These are phyloP conservation scores for Coniochaeta pulveracea DNA, from an alignment of 2,329 filamentous ascomycete genomes.

Conservation along the genomic window DNA sequence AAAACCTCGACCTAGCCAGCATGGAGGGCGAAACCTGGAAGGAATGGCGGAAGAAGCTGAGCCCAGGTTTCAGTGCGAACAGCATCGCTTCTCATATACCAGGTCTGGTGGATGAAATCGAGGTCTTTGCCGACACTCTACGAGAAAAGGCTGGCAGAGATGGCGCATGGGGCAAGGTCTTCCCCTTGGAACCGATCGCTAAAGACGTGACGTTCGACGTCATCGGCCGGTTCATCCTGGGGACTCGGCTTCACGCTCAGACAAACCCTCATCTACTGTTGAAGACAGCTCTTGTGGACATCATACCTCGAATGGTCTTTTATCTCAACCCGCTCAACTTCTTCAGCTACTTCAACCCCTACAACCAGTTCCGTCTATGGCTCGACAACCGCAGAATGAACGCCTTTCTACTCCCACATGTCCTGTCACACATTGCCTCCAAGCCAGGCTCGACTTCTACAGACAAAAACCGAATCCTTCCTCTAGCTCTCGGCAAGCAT, in stretches of 20 bases:
- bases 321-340: conserved; percentile 4
- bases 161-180: conserved; percentile 19
- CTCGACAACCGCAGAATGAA: conserved; percentile 1
- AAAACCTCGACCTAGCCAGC: conserved; percentile 18
- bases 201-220: conserved; percentile 28
- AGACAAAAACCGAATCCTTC: no score
- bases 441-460: no score
- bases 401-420: background rate
- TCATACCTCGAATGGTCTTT: background rate
- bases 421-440: no score
- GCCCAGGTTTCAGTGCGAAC: conserved; percentile 23
- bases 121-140: conserved; percentile 21
- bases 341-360: background rate
- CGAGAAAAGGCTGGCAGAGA: conserved; percentile 14
- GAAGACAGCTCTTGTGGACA: background rate
- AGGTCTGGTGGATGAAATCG: conserved; percentile 24
- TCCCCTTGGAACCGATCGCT: conserved; percentile 21
- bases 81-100: conserved; percentile 22
- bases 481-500: no score
- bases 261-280: background rate
- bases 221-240: conserved; percentile 23
- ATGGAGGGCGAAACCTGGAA: conserved; percentile 18
- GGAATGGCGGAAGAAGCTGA: conserved; percentile 20
- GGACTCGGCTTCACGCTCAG: conserved; percentile 2
- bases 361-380: background rate